Base-by-base conservation (phyloP, 495 filamentous ascomycete species). In the Trichoderma reesei region DNA sequence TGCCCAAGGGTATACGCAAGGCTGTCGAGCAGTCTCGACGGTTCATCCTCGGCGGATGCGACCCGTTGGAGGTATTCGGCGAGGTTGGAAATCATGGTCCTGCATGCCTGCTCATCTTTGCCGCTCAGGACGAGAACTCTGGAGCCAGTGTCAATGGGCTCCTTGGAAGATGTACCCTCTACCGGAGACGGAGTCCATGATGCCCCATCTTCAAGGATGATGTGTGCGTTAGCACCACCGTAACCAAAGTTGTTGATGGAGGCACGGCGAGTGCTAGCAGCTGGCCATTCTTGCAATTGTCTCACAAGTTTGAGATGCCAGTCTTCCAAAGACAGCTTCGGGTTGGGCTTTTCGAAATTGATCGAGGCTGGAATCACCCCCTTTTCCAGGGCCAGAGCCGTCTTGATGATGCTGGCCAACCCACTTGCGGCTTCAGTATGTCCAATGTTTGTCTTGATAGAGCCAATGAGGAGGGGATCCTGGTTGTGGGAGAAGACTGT, bases 361-460 rank as follows among this genome's bases (percentile, higher is more conserved):
- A 83, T 82, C 65, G 88, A 86, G 13, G 88, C 85, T 13, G 88
- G 88, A 41, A 94, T 90, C 56, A 77, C 79, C 67, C 82, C 84
- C 68, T 89, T 84, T 68, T 83, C 75, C 77, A 93, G 75, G 87
- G 92, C 91, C 68, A 91, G 72, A 46, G 92, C 66, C 2, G 88
- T 80, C 72, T 95, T 94, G 67, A 90, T 79, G 20, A 93, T 93
- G 89, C 1, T 90, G 90, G 42, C 10, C 6, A 46, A 16, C 1
- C 42, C 42, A 18, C 13, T 16, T 3, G n/a, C 42, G 3, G 42
- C 6, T 46, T 46, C 42, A 3, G n/a, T 6, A n/a, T 46, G 42
- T 2, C 42, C 42, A 64, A 93, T 80, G 64, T 92, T 92, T 4
- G 89, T 78, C 66, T 93, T 94, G 26, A 87, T 82, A 1, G 89